A percentile compares a stretch with the other conserved stretches of the same genome.
These are phyloP conservation scores for Rhynchospora breviuscula DNA, from an alignment of 176 grass and related monocot genomes.

Conservation along the genomic window DNA sequence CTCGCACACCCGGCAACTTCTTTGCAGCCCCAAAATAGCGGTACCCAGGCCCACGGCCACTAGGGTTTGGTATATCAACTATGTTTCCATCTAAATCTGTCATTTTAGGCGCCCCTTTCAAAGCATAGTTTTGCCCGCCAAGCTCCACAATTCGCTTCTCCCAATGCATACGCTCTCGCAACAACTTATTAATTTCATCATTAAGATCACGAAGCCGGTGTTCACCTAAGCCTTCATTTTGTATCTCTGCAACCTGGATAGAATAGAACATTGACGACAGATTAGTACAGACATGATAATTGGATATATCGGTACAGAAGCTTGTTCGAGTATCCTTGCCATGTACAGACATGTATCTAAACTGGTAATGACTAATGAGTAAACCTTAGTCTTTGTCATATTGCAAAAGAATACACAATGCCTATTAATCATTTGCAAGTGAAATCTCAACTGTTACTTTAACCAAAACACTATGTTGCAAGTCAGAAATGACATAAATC, in stretches of 20 bases:
- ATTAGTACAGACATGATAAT: not conserved
- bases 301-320: not conserved
- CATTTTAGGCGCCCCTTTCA: slow-evolving; percentile 57
- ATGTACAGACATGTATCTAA: not conserved
- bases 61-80: slow-evolving; percentile 81
- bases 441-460: not conserved
- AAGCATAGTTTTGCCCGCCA: slow-evolving; percentile 73
- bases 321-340: not conserved
- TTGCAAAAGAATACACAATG: not conserved
- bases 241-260: slow-evolving; percentile 66
- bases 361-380: not conserved
- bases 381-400: not conserved
- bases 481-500: not conserved
- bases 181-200: slow-evolving; percentile 99
- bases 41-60: slow-evolving; percentile 79
- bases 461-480: not conserved
- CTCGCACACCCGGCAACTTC: slow-evolving; percentile 83
- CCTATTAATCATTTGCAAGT: not conserved
- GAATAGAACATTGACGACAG: not conserved
- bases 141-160: slow-evolving; percentile 88
- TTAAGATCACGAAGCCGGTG: slow-evolving; percentile 97
- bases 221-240: slow-evolving; percentile 94
- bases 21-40: slow-evolving; percentile 95
- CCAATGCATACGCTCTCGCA: slow-evolving; percentile 93
- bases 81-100: slow-evolving; percentile 97